phyloP scores from a whole-genome alignment of 371 early-diverging fungal species.

The Mortierella sp. region DNA sequence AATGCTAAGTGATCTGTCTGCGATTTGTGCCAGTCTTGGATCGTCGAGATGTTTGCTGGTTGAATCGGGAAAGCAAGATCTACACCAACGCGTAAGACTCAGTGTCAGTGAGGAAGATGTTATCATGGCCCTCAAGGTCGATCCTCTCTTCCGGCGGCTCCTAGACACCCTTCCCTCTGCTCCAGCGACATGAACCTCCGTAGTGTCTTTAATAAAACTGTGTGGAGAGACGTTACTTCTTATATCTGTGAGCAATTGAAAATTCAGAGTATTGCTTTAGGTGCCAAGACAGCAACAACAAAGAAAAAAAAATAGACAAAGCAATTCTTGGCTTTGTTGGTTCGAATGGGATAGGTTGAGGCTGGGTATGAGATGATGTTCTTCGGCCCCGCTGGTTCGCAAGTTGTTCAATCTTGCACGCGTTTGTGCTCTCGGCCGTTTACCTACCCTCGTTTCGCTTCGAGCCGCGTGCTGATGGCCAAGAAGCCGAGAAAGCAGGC shows the following conservation, averaged over 20 bases:
- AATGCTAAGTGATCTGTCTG: constrained; percentile 72
- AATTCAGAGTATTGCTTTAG: neutral
- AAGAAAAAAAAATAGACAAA: no score
- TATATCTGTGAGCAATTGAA: no score
- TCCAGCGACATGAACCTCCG: neutral
- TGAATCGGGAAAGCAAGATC: constrained; percentile 79
- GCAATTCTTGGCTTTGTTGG: neutral
- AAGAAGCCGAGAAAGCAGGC: constrained; percentile 16
- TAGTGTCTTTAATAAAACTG: neutral
- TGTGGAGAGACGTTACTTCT: no score
- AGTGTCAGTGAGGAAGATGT: constrained; percentile 83
- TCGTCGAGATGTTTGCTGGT: constrained; percentile 76
- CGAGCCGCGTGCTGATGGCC: constrained; percentile 10
- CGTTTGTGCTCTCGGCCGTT: constrained; percentile 4
- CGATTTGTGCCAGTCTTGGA: constrained; percentile 79
- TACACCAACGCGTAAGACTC: constrained; percentile 78
- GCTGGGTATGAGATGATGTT: neutral
- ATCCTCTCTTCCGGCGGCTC: constrained; percentile 70
- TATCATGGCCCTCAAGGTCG: constrained; percentile 79
- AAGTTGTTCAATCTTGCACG: neutral
- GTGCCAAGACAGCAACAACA: neutral
- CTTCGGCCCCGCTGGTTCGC: neutral
- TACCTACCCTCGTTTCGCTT: constrained; percentile 10
- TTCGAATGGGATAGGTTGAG: neutral
- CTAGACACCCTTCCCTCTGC: constrained; percentile 43